Evolutionary conservation across 768 basidiomycete species (phyloP), one percentile per base, ranked within the genome.

Genomic region (Termitomyces sp.): DNA sequence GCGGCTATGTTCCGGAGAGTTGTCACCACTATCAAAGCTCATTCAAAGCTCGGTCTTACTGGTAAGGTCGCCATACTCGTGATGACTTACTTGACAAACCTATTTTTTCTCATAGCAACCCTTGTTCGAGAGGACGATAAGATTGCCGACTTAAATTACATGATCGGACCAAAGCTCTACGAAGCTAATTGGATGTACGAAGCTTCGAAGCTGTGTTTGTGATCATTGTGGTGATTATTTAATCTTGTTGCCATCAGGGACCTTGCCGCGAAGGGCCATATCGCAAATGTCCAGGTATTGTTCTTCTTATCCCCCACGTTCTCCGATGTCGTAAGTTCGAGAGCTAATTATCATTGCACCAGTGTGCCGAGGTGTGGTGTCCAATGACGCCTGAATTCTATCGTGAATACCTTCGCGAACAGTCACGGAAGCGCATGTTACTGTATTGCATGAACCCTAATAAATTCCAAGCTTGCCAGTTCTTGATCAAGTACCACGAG

Each of bases 321-420:
- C 34, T 14, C 55, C 47, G 39, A 39, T 44, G 46, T 22, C 36
- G 39, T 48, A 51, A 34, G 45, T 45, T 22, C 10, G 30, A 58
- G 30, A 40, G 57, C 55, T 56, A 14, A 49, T 64, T 57, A 43
- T 53, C 55, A 49, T 42, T 52, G 49, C 22, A 58, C 22, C 65
- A 98, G 93, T 99, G 97, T 69, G 97, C 97, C 16, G 97, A 99
- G 73, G 97, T 99, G 8, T 99, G 97, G 97, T 99, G 97, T 69
- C 93, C 93, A 18, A 98, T 99, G 97, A 96, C 97, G 20, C 96
- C 97, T 5, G 95, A 98, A 70, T 99, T 99, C 71, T 99, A 98
- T 72, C 87, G 93, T 62, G 95, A 99, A 74, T 99, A 99, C 69
- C 82, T 99, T 63, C 82, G 91, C 61, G 92, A 95, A 71, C 89